A percentile compares a stretch with the other conserved stretches of the same genome.
phyloP scores from a whole-genome alignment of 2,329 filamentous ascomycete genomes.

The Acrocalymma vagum region DNA sequence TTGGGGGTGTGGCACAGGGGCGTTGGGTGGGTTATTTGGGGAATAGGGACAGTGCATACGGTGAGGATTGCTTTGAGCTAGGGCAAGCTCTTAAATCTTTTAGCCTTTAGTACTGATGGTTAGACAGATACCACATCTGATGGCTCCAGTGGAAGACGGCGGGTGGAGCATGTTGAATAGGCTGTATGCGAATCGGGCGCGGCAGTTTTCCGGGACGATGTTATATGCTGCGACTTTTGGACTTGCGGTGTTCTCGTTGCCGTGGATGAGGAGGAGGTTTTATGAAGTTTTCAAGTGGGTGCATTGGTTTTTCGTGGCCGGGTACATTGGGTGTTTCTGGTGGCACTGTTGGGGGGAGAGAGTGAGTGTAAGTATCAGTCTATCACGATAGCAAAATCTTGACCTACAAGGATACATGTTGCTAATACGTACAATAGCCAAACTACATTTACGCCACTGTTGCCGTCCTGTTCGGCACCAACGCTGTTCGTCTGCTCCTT shows the following conservation, averaged over 20 bases:
- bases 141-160: conserved; percentile 28
- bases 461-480: conserved; percentile 21
- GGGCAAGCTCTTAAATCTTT: neutral
- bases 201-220: conserved; percentile 28
- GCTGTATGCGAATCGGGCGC: conserved; percentile 17
- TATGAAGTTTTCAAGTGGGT: conserved; percentile 34
- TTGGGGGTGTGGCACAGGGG: conserved; percentile 37
- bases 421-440: conserved; percentile 15
- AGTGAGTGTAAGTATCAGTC: conserved; percentile 23
- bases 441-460: conserved; percentile 34
- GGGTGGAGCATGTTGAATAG: conserved; percentile 22
- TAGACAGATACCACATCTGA: conserved; percentile 27
- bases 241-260: conserved; percentile 33
- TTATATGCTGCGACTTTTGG: conserved; percentile 25
- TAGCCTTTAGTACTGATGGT: neutral
- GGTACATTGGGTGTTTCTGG: conserved; percentile 30
- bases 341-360: conserved; percentile 35
- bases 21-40: conserved; percentile 25
- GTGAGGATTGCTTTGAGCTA: conserved; percentile 21
- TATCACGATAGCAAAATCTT: too few species aligned
- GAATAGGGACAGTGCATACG: conserved; percentile 30
- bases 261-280: conserved; percentile 24
- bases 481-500: conserved; percentile 22
- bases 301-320: conserved; percentile 29
- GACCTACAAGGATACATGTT: neutral